Evolutionary conservation across 2,329 filamentous ascomycete genomes (phyloP), one percentile per base, ranked within the genome.

Genomic region (Thelonectria rubi): DNA sequence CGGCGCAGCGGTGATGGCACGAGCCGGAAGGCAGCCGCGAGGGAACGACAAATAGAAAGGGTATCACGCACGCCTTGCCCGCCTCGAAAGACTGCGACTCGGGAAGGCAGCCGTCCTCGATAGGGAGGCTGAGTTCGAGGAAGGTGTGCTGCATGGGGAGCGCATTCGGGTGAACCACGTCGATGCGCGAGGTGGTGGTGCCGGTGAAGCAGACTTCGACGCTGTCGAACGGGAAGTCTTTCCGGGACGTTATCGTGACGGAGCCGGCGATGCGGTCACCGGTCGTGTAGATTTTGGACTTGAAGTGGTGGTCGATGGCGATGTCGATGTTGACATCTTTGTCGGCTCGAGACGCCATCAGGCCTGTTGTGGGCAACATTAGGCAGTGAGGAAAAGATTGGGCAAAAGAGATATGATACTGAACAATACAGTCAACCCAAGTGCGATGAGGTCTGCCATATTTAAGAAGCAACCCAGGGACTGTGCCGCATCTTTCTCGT

Each of bases 21-120:
- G 68, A 50, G 0, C 60, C 65, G 1, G 64, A 64, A 0, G 68
- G 64, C 3, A 70, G 46, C 2, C 66, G 66, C 6, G 62, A 63
- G 0, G 66, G 68, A 11, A 70, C 62, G 0, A 70, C 53, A n/a
- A 70, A 70, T 1, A 64, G 58, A 12, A 70, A 70, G 0, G 68
- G 66, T 0, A 69, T 46, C 0, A 45, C 54, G 3, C 64, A 69
- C 2, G 39, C n/a, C 6, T 57, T 37, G 0, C 63, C 60, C 42
- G 60, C 60, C 3, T 64, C 43, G 1, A 70, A 54, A 0, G 60
- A 12, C 3, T 53, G 51, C 12, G 49, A 37, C 0, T 40, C 40
- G 0, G 68, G 68, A 0, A 70, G 47, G 1, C 47, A 46, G 15
- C 45, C 49, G 2, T 60, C 39, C 2, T 59, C 49, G 10, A 67